These are phyloP conservation scores for Didymella pinodella DNA, from an alignment of 2,329 filamentous ascomycete species.

Conservation along the genomic window DNA sequence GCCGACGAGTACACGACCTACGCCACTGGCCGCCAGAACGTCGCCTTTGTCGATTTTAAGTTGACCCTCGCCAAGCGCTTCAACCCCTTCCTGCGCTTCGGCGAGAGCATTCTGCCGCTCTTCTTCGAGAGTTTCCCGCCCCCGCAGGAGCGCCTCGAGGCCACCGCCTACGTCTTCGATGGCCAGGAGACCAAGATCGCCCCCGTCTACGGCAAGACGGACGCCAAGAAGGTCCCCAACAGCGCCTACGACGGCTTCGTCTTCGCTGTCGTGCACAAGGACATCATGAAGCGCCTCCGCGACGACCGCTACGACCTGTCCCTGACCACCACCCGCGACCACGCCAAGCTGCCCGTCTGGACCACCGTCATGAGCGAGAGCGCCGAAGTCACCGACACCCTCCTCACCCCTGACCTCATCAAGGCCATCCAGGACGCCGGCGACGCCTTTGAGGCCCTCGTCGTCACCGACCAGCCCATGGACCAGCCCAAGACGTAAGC, in stretches of 20 bases:
- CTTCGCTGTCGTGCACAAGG: slow-evolving; percentile 95
- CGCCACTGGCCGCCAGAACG: slow-evolving; percentile 89
- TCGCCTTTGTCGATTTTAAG: slow-evolving; percentile 88
- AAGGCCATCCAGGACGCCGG: slow-evolving; percentile 80
- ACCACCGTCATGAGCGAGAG: slow-evolving; percentile 95
- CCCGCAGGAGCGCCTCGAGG: slow-evolving; percentile 77
- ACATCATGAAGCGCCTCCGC: slow-evolving; percentile 85
- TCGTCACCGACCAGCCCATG: slow-evolving; percentile 86
- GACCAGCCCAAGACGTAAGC: slow-evolving; percentile 86
- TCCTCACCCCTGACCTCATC: slow-evolving; percentile 88
- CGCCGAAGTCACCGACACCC: slow-evolving; percentile 86
- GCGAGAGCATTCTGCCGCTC: slow-evolving; percentile 74
- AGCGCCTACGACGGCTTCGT: slow-evolving; percentile 87
- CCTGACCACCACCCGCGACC: slow-evolving; percentile 91
- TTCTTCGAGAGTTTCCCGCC: slow-evolving; percentile 79
- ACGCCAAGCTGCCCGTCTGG: slow-evolving; percentile 88
- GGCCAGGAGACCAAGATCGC: slow-evolving; percentile 85
- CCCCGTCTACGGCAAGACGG: slow-evolving; percentile 67
- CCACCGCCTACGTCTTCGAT: slow-evolving; percentile 86
- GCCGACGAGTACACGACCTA: slow-evolving; percentile 88
- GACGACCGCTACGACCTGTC: slow-evolving; percentile 95
- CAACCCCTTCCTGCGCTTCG: slow-evolving; percentile 74
- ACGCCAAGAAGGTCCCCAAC: slow-evolving; percentile 68
- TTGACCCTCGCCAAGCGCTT: slow-evolving; percentile 83
- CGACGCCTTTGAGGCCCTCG: slow-evolving; percentile 78